Evolutionary conservation across 768 basidiomycete genomes (phyloP).

Genomic region (Pleurotus salmoneostramineus): DNA sequence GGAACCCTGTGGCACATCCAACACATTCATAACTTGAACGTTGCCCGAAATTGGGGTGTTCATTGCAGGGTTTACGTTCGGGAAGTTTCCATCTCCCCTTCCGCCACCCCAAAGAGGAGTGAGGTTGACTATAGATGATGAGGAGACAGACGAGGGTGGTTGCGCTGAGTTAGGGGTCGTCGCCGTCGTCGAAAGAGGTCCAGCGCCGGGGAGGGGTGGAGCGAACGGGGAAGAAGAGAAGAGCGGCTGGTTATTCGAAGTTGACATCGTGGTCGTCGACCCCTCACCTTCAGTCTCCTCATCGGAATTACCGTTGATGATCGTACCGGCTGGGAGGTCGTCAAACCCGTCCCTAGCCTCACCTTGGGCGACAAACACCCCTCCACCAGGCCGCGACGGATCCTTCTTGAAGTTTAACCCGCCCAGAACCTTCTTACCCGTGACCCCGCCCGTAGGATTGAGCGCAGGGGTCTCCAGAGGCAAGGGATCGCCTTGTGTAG

Average conservation of each 20-base stretch:
- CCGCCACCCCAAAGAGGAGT: slow-evolving; percentile 39
- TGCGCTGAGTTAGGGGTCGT: neutral
- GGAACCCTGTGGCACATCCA: slow-evolving; percentile 57
- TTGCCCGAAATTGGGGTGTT: slow-evolving; percentile 44
- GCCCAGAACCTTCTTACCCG: slow-evolving; percentile 43
- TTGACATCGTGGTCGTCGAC: slow-evolving; percentile 14
- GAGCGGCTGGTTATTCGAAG: slow-evolving; percentile 22
- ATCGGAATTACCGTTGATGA: slow-evolving; percentile 39
- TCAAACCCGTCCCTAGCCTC: slow-evolving; percentile 42
- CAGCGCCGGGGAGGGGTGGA: slow-evolving; percentile 24
- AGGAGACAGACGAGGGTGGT: neutral
- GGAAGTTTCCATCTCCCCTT: slow-evolving; percentile 29
- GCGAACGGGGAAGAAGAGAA: slow-evolving; percentile 31
- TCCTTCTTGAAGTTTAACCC: slow-evolving; percentile 76
- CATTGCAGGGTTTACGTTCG: slow-evolving; percentile 77
- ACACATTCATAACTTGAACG: slow-evolving; percentile 75
- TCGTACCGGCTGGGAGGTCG: slow-evolving; percentile 55
- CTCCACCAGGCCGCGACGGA: slow-evolving; percentile 77
- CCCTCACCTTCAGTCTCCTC: slow-evolving; percentile 49
- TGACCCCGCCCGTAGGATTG: slow-evolving; percentile 77
- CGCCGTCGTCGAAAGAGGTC: slow-evolving; percentile 3
- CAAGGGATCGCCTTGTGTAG: slow-evolving; percentile 71
- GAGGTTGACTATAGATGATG: slow-evolving; percentile 52
- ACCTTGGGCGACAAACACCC: slow-evolving; percentile 71
- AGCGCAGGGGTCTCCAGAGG: slow-evolving; percentile 58